Evolutionary conservation across 2,329 filamentous ascomycete genomes (phyloP).

Genomic region (Aphanoascus verrucosus): DNA sequence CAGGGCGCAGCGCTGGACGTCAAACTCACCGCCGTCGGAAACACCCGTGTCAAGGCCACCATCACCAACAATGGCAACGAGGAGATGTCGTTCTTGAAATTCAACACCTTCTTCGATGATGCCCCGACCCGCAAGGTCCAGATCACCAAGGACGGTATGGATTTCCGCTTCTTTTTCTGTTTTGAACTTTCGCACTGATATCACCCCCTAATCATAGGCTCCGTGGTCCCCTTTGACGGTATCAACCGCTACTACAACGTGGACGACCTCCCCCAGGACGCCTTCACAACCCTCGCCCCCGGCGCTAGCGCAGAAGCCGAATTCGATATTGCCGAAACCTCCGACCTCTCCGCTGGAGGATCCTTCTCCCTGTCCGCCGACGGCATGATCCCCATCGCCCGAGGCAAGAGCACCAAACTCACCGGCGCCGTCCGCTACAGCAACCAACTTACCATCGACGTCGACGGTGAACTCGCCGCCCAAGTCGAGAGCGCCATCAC

Average conservation of each 20-base stretch:
- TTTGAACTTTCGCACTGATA: constrained; percentile 1
- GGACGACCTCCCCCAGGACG: constrained; percentile 23
- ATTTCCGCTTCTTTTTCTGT: background rate
- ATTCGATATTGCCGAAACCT: constrained; percentile 28
- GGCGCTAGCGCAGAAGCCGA: constrained; percentile 25
- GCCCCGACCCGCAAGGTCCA: constrained; percentile 29
- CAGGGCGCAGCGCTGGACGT: constrained; percentile 23
- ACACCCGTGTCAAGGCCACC: constrained; percentile 29
- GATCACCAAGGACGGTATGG: constrained; percentile 26
- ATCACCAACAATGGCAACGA: constrained; percentile 28
- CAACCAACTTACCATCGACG: constrained; percentile 48
- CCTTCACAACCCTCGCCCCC: constrained; percentile 23
- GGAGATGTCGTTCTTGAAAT: constrained; percentile 28
- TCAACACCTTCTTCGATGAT: constrained; percentile 29
- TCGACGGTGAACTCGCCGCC: constrained; percentile 49
- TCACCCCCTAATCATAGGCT: constrained; percentile 17
- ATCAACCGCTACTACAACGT: constrained; percentile 24
- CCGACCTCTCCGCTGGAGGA: constrained; percentile 40
- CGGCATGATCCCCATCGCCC: constrained; percentile 48
- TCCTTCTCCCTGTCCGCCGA: constrained; percentile 46
- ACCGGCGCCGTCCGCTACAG: constrained; percentile 48
- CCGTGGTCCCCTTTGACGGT: constrained; percentile 26
- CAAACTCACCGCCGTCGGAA: constrained; percentile 24
- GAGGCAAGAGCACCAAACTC: constrained; percentile 44
- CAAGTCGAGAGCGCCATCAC: constrained; percentile 40